Evolutionary conservation across 179 eudicot genomes (phyloP).

Genomic region (Corrigiola litoralis): DNA sequence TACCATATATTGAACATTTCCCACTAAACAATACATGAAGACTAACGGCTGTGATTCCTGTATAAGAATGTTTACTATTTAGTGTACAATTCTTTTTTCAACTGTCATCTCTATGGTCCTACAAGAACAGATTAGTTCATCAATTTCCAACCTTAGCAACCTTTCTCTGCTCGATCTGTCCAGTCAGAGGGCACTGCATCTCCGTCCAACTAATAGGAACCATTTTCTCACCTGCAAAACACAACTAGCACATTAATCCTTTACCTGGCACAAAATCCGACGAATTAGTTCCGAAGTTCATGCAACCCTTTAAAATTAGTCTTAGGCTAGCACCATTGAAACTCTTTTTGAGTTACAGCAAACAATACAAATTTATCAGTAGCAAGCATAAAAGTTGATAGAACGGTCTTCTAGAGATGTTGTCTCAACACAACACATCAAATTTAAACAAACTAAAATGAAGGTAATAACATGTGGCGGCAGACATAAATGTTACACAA

Average conservation of each 20-base stretch:
- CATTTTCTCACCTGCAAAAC: constrained; percentile 68
- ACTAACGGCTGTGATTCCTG: background rate
- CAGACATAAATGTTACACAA: no score
- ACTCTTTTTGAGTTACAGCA: no score
- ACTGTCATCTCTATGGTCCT: constrained; percentile 4
- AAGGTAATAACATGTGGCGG: no score
- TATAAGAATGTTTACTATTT: background rate
- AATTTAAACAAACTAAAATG: no score
- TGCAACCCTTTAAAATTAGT: no score
- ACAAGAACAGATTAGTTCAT: background rate
- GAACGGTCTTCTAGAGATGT: no score
- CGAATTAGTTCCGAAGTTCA: background rate
- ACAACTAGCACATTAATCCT: background rate
- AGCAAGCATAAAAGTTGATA: no score
- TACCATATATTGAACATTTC: background rate
- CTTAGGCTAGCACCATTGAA: no score
- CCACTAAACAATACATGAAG: constrained; percentile 2
- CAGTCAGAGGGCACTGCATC: constrained; percentile 93
- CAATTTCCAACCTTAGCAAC: constrained; percentile 71
- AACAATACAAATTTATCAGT: no score
- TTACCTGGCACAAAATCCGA: background rate
- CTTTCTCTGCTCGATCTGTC: constrained; percentile 89
- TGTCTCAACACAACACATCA: no score
- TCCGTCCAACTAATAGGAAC: constrained; percentile 99
- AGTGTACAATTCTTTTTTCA: background rate